Base-by-base conservation (phyloP, 257 asterid genomes). In the Nyctanthes arbortristis region DNA sequence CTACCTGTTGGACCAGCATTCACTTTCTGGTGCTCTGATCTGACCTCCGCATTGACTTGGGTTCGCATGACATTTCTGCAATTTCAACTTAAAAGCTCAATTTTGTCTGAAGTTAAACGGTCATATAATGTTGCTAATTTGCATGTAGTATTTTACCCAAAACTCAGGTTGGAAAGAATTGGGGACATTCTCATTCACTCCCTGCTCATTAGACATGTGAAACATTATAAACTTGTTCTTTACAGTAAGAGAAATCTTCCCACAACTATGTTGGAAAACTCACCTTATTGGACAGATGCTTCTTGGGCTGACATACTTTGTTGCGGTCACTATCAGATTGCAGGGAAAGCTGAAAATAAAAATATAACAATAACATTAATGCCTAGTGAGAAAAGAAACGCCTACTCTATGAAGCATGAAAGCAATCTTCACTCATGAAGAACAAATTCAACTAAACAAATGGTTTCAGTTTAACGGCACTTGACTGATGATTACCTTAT, bases 271-370 rank as follows among this genome's bases (percentile, higher is more conserved):
- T 43, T 24, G 54, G 31, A 29, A 77, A 70, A 57, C 84, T 78
- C 79, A 88, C 94, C 90, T 84, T 82, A 59, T 61, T 69, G 2
- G 75, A 75, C 55, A 52, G 58, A 58, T 30, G 75, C 30, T 67
- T 66, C 61, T 80, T 76, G 24, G 76, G 72, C 68, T 22, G 81
- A 47, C 83, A 31, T 67, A 63, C 69, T 37, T 45, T 57, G 35
- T 74, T 39, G 16, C 43, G 62, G 32, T 86, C 79, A 40, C 32
- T 39, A 45, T 78, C 85, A 65, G 94, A 63, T 65, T 70, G 76
- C 60, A 89, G 75, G 61, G 96, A 86, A 72, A 92, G 87, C 98
- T 92, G 85, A 61, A 69, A 61, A 73, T 32, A n/a, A n/a, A n/a
- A n/a, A n/a, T n/a, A n/a, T n/a, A n/a, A n/a, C n/a, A n/a, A n/a